Evolutionary conservation across 345 rosid species (phyloP).

Genomic region (Noccaea caerulescens): DNA sequence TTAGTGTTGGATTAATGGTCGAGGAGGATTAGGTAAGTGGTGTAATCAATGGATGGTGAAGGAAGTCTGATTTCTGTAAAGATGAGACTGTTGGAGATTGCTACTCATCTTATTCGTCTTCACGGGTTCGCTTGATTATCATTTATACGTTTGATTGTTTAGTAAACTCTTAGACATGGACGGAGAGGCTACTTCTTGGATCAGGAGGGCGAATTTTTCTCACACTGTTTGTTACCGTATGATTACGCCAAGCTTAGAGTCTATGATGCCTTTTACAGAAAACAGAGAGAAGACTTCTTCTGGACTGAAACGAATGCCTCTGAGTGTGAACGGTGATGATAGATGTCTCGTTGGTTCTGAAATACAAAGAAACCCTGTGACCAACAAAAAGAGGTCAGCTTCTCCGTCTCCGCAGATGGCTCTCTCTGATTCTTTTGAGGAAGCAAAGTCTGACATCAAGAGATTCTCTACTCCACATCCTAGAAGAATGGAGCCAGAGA

Average conservation of each 20-base stretch:
- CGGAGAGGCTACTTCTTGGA: slow-evolving; percentile 70
- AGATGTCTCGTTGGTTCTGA: slow-evolving; percentile 19
- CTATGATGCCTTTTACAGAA: slow-evolving; percentile 42
- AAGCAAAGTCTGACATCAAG: slow-evolving; percentile 61
- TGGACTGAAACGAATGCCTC: slow-evolving; percentile 50
- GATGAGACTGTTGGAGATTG: slow-evolving; percentile 36
- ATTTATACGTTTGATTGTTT: not conserved
- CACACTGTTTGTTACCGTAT: slow-evolving; percentile 71
- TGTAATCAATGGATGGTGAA: slow-evolving; percentile 11
- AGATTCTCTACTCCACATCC: slow-evolving; percentile 73
- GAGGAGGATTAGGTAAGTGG: slow-evolving; percentile 16
- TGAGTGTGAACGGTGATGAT: not conserved
- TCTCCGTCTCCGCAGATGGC: slow-evolving; percentile 61
- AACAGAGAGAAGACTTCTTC: slow-evolving; percentile 32
- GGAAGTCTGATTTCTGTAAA: slow-evolving; percentile 38
- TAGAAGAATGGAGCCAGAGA: slow-evolving; percentile 48
- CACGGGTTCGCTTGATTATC: slow-evolving; percentile 41
- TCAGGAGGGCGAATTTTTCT: slow-evolving; percentile 74
- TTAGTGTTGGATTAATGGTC: not conserved
- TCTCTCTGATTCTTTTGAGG: slow-evolving; percentile 60
- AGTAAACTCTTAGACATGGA: slow-evolving; percentile 48
- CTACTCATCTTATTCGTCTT: slow-evolving; percentile 31
- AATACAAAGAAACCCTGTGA: slow-evolving; percentile 42
- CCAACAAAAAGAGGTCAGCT: slow-evolving; percentile 61
- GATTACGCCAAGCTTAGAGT: slow-evolving; percentile 52